phyloP scores from a whole-genome alignment of 148 eudicot species.

The Euryodendron excelsum region DNA sequence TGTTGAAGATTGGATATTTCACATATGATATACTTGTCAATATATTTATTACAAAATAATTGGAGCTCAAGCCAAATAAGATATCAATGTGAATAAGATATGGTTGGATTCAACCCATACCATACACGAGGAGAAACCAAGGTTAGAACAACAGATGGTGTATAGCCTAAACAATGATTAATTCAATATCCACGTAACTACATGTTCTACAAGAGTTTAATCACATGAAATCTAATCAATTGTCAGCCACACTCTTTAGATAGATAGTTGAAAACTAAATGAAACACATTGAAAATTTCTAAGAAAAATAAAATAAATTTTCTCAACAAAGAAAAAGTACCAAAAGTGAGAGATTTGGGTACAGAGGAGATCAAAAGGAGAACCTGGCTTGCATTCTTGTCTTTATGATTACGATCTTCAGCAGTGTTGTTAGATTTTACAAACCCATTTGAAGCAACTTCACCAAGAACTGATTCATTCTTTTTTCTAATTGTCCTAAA shows the following conservation, averaged over 20 bases:
- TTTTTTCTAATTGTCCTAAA: conserved; percentile 6
- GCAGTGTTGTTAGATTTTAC: conserved; percentile 5
- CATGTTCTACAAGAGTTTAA: background rate
- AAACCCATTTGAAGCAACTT: conserved; percentile 13
- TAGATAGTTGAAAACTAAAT: background rate
- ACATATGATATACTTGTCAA: too few species aligned
- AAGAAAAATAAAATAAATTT: background rate
- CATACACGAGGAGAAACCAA: background rate
- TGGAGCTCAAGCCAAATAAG: background rate
- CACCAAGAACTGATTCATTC: conserved; percentile 19
- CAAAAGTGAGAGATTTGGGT: too few species aligned
- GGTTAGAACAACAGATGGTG: background rate
- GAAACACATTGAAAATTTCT: background rate
- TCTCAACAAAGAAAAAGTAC: background rate
- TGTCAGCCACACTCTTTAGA: background rate
- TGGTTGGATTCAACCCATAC: background rate
- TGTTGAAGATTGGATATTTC: too few species aligned
- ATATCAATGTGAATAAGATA: background rate
- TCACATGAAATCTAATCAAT: background rate
- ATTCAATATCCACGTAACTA: background rate
- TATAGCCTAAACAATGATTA: background rate
- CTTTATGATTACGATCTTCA: background rate
- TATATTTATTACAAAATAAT: background rate
- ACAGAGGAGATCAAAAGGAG: background rate
- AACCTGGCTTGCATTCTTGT: conserved; percentile 26